These are phyloP conservation scores for Torulaspora maleeae DNA, from an alignment of 805 yeast genomes.

Conservation along the genomic window DNA sequence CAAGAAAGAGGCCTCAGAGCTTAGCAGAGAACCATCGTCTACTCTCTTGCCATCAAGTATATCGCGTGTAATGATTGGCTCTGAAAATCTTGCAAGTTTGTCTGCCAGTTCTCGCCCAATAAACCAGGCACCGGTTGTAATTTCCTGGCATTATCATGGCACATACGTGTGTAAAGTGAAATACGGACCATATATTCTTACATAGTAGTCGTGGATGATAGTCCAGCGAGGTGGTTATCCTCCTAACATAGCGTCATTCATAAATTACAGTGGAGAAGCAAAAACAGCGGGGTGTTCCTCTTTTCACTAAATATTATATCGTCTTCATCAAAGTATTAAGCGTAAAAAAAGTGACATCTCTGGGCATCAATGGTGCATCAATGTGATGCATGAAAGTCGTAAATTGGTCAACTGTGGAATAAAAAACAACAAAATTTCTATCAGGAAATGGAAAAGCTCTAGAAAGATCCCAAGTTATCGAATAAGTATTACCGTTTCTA, in stretches of 20 bases:
- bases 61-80: too few species aligned
- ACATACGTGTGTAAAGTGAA: not conserved
- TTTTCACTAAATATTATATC: slow-evolving; percentile 2
- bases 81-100: too few species aligned
- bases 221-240: not conserved
- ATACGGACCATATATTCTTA: not conserved
- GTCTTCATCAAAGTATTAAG: slow-evolving; percentile 5
- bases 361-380: slow-evolving; percentile 14
- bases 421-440: slow-evolving; percentile 8
- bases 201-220: not conserved
- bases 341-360: slow-evolving; percentile 8
- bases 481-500: slow-evolving; percentile 4
- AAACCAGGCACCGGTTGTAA: too few species aligned
- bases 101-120: too few species aligned
- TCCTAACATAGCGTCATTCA: slow-evolving; percentile 5
- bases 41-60: too few species aligned
- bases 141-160: too few species aligned
- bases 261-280: slow-evolving; percentile 7
- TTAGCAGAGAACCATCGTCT: too few species aligned
- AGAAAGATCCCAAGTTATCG: not conserved
- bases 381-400: slow-evolving; percentile 11
- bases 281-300: slow-evolving; percentile 1
- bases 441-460: slow-evolving; percentile 5
- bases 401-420: slow-evolving; percentile 2
- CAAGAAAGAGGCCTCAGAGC: too few species aligned